phyloP scores from a whole-genome alignment of 73 alveolate species.

The Symbiodinium pilosum region DNA sequence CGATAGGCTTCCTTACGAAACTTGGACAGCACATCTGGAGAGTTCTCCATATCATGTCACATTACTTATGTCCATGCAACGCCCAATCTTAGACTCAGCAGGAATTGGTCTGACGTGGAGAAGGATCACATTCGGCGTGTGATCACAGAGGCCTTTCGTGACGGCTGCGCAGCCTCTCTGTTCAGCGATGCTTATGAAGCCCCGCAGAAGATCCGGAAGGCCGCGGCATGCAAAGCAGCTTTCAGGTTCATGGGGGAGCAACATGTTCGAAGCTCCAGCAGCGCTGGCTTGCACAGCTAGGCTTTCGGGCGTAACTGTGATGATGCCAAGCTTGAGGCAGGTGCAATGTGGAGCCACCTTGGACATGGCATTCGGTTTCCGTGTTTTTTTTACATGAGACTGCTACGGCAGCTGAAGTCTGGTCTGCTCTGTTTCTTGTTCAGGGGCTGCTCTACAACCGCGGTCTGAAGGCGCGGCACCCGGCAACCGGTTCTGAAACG shows the following conservation, averaged over 20 bases:
- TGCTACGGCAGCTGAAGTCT: too few species aligned
- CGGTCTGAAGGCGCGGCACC: neutral
- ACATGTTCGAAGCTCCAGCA: too few species aligned
- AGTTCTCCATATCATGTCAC: too few species aligned
- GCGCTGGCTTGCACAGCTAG: too few species aligned
- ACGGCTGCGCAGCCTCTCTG: neutral
- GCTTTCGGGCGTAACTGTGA: neutral
- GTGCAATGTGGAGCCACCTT: too few species aligned
- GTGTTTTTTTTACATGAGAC: too few species aligned
- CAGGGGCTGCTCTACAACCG: neutral
- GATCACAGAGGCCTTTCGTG: neutral
- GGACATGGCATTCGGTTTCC: too few species aligned
- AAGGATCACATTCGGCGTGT: slow-evolving; percentile 5
- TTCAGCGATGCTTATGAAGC: neutral
- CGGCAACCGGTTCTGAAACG: neutral
- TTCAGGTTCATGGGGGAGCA: neutral
- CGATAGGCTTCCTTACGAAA: neutral
- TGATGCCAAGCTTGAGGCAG: neutral
- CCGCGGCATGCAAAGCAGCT: neutral
- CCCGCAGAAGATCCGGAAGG: neutral
- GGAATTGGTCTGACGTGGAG: slow-evolving; percentile 15
- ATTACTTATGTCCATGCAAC: too few species aligned
- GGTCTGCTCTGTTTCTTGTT: neutral
- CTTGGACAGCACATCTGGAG: too few species aligned
- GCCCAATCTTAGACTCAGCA: neutral